Conservation (phyloP, 1,284 basidiomycete genomes). For the Hemileia vastatrix region DNA sequence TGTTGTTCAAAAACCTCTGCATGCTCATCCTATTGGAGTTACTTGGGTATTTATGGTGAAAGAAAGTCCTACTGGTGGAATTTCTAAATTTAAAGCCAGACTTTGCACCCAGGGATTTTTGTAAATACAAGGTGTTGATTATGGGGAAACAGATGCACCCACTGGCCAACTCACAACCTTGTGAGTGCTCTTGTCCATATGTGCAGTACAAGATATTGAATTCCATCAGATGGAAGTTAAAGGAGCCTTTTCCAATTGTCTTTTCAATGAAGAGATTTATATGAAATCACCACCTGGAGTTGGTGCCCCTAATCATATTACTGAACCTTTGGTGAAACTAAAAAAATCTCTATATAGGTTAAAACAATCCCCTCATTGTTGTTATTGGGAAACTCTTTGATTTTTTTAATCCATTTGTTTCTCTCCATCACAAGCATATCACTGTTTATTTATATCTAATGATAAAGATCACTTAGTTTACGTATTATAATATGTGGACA, state of each 20-base stretch:
- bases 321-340: not conserved
- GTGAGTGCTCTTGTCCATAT: not conserved
- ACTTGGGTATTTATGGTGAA: no score
- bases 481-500: not conserved
- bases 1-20: no score
- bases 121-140: no score
- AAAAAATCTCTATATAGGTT: conserved; percentile 5
- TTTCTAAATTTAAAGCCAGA: no score
- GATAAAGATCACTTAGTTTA: not conserved
- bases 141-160: not conserved
- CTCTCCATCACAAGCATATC: not conserved
- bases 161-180: not conserved
- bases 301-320: no score
- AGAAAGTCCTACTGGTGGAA: no score
- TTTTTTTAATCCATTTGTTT: not conserved
- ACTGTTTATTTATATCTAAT: not conserved
- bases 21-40: no score
- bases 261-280: no score
- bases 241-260: not conserved
- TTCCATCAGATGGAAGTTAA: not conserved
- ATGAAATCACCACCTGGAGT: no score
- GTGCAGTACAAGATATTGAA: not conserved
- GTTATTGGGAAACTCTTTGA: not conserved
- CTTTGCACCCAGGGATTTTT: no score
- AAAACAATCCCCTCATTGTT: not conserved